These are phyloP conservation scores for Xylaria hypoxylon DNA, from an alignment of 2,329 filamentous ascomycete genomes.

Conservation along the genomic window DNA sequence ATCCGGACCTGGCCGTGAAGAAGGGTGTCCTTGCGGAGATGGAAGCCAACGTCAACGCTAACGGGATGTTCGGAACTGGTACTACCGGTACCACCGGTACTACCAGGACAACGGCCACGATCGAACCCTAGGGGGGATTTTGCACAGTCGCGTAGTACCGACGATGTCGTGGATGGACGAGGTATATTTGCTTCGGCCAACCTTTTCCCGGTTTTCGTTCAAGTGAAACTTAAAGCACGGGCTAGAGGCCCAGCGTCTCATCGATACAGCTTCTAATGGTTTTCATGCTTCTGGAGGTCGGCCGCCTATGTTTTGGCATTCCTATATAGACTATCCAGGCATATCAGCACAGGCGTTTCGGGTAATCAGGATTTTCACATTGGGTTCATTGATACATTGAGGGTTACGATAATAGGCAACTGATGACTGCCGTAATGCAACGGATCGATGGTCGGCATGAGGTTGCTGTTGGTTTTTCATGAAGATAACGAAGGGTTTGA, in stretches of 20 bases:
- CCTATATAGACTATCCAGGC: conserved; percentile 35
- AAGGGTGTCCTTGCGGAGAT: conserved; percentile 46
- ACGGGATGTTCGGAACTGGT: conserved; percentile 37
- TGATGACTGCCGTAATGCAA: background rate
- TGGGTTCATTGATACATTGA: background rate
- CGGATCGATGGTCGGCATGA: background rate
- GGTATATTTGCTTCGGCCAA: conserved; percentile 28
- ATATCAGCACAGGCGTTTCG: conserved; percentile 38
- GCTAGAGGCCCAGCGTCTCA: background rate
- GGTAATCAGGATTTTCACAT: conserved; percentile 12
- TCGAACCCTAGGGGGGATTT: conserved; percentile 44
- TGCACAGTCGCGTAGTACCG: conserved; percentile 45
- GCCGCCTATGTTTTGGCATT: conserved; percentile 20
- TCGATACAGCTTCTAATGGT: background rate
- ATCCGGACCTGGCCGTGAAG: conserved; percentile 50
- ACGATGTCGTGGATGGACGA: conserved; percentile 36
- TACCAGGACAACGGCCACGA: conserved; percentile 23
- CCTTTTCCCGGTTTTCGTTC: background rate
- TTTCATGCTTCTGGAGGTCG: conserved; percentile 14
- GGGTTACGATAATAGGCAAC: conserved; percentile 16
- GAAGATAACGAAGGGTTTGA: conserved; percentile 23
- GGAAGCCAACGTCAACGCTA: conserved; percentile 39
- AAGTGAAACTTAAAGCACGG: background rate
- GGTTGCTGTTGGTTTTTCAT: conserved; percentile 4
- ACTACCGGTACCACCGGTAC: conserved; percentile 18